Evolutionary conservation across 441 rosid genomes (phyloP).

Genomic region (Codiaeum variegatum): DNA sequence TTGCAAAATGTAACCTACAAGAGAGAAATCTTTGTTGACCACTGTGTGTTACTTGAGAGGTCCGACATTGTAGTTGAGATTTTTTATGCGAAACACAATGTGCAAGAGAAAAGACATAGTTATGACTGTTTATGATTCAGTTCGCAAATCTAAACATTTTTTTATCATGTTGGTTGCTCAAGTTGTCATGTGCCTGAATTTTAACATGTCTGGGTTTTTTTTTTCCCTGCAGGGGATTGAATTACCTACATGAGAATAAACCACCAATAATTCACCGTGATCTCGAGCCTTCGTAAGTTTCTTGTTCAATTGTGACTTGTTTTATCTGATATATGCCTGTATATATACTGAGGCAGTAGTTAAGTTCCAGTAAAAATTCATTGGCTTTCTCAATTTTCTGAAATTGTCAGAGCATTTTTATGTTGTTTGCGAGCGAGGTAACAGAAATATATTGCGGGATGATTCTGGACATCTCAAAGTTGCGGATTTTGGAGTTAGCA

Average conservation of each 20-base stretch:
- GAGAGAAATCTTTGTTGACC: neutral
- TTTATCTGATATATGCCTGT: neutral
- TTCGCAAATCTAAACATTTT: conserved; percentile 2
- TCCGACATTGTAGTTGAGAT: neutral
- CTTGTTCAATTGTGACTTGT: conserved; percentile 3
- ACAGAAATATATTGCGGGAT: conserved; percentile 90
- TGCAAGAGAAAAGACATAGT: neutral
- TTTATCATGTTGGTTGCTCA: neutral
- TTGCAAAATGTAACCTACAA: neutral
- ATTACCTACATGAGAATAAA: conserved; percentile 61
- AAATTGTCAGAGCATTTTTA: conserved; percentile 27
- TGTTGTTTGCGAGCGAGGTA: conserved; percentile 29
- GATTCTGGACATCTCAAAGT: conserved; percentile 94
- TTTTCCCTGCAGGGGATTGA: conserved; percentile 70
- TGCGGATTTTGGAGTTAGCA: conserved; percentile 96
- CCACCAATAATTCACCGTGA: conserved; percentile 93
- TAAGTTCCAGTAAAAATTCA: conserved; percentile 18
- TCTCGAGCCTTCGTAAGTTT: conserved; percentile 97
- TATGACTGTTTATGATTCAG: neutral
- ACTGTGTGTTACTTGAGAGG: neutral
- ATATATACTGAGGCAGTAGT: conserved; percentile 11
- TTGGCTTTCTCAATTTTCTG: conserved; percentile 28
- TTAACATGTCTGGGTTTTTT: conserved; percentile 11
- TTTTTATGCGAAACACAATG: neutral
- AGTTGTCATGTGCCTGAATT: conserved; percentile 8